Conservation (phyloP, 306 rosid genomes). For the Spatholobus suberectus region DNA sequence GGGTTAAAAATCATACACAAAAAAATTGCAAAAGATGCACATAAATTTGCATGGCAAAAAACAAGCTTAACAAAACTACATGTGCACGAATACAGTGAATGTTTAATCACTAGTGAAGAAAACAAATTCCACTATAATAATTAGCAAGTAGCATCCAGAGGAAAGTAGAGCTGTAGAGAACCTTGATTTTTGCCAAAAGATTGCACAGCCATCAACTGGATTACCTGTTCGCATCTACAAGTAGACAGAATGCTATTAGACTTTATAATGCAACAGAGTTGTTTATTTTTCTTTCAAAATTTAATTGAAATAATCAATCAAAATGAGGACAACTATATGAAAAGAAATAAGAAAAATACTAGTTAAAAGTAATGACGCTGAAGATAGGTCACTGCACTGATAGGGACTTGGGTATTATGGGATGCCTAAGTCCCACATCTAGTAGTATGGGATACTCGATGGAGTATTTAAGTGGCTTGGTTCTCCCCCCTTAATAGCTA, state of each 20-base stretch:
- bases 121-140: slow-evolving; percentile 35
- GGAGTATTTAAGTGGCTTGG: too few relatives aligned
- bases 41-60: neutral
- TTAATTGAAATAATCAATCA: slow-evolving; percentile 22
- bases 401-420: too few relatives aligned
- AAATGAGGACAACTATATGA: neutral
- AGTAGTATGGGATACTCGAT: too few relatives aligned
- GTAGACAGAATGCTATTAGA: slow-evolving; percentile 53
- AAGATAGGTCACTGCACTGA: neutral
- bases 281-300: slow-evolving; percentile 11
- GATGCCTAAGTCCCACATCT: too few relatives aligned
- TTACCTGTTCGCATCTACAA: slow-evolving; percentile 90
- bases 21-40: neutral
- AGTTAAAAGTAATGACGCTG: slow-evolving; percentile 30
- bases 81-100: neutral
- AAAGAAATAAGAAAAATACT: slow-evolving; percentile 2
- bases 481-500: too few relatives aligned
- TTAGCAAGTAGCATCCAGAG: slow-evolving; percentile 25
- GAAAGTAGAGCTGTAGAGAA: slow-evolving; percentile 41
- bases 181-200: slow-evolving; percentile 94
- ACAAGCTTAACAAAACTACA: neutral
- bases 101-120: neutral
- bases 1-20: neutral
- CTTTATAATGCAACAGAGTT: slow-evolving; percentile 21
- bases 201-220: slow-evolving; percentile 91